Conservation (phyloP, 2,329 filamentous ascomycete species). For the Neonectria ditissima region DNA sequence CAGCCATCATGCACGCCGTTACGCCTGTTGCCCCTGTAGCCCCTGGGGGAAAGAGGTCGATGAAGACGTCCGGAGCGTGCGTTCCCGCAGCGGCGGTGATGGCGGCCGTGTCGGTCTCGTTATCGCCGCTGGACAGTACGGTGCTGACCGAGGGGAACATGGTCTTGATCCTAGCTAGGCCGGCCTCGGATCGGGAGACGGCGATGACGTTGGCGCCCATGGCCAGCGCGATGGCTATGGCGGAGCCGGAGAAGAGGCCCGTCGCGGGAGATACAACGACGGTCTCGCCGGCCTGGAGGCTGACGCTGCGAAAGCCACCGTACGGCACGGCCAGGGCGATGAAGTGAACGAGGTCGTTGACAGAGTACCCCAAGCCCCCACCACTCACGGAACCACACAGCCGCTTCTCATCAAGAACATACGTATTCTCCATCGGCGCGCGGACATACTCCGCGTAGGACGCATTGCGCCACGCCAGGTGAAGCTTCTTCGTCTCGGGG, state of each 20-base stretch:
- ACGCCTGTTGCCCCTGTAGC: slow-evolving; percentile 54
- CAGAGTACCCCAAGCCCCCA: slow-evolving; percentile 51
- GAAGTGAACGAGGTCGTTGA: slow-evolving; percentile 55
- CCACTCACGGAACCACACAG: slow-evolving; percentile 37
- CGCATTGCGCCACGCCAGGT: slow-evolving; percentile 48
- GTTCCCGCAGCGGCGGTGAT: slow-evolving; percentile 42
- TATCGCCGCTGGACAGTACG: slow-evolving; percentile 56
- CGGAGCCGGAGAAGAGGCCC: slow-evolving; percentile 60
- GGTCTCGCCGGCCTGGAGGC: slow-evolving; percentile 60
- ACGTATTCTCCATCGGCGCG: slow-evolving; percentile 51
- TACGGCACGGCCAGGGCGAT: slow-evolving; percentile 53
- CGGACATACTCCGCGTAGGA: slow-evolving; percentile 47
- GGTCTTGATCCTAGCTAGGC: slow-evolving; percentile 48
- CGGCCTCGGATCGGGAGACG: slow-evolving; percentile 56
- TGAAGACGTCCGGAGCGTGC: slow-evolving; percentile 55
- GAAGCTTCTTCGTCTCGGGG: slow-evolving; percentile 43
- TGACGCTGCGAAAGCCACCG: slow-evolving; percentile 58
- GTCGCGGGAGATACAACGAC: slow-evolving; percentile 63
- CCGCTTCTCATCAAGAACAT: slow-evolving; percentile 47
- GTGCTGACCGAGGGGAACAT: slow-evolving; percentile 49
- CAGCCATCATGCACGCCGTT: slow-evolving; percentile 49
- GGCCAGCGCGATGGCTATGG: slow-evolving; percentile 59
- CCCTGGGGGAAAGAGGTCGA: slow-evolving; percentile 59
- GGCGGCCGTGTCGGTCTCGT: slow-evolving; percentile 51
- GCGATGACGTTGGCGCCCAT: slow-evolving; percentile 66